Evolutionary conservation across 345 rosid genomes (phyloP), one percentile per base, ranked within the genome.

Genomic region (Eucalyptus regnans): DNA sequence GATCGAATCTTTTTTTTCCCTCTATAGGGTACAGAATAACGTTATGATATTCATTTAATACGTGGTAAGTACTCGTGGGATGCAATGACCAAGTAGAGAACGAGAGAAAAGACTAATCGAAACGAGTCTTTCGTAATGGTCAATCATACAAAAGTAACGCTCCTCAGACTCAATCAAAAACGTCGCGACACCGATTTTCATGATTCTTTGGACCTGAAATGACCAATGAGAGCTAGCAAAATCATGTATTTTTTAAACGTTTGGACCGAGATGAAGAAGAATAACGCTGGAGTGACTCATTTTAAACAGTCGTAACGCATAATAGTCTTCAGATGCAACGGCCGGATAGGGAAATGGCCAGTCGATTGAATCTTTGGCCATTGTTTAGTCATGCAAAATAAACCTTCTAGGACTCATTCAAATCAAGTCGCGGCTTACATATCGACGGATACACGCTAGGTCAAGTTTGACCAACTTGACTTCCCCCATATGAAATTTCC

Each of bases 181-280:
- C 8, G 1, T 37, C 27, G 13, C 4, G 1, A 76, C 9, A 76
- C 15, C 29, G 3, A 3, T 8, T 76, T 4, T 22, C 9, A 41
- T 41, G 15, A 76, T 3, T 22, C 1, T 76, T 11, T 76, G 9
- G 48, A 76, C 2, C 2, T 0, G 0, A 22, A 76, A 76, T 0
- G 29, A 6, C 29, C 29, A 20, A 41, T 41, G 48, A 76, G 14
- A 76, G 23, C 2, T 13, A 41, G 16, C 15, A 76, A 22, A 12
- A 37, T 44, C 48, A 20, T 20, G 2, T 20, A 11, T 41, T 20
- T 20, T 20, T 9, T 5, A 41, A 76, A 20, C 27, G 5, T 76
- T 20, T 37, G 48, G 27, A 76, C 15, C 8, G 27, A 37, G 29
- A 76, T 41, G 8, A 11, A 41, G 31, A 71, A 71, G 58, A 71